A percentile compares a stretch with the other conserved stretches of the same genome.
Evolutionary conservation across 306 rosid species (phyloP).

Genomic region (Delonix regia): DNA sequence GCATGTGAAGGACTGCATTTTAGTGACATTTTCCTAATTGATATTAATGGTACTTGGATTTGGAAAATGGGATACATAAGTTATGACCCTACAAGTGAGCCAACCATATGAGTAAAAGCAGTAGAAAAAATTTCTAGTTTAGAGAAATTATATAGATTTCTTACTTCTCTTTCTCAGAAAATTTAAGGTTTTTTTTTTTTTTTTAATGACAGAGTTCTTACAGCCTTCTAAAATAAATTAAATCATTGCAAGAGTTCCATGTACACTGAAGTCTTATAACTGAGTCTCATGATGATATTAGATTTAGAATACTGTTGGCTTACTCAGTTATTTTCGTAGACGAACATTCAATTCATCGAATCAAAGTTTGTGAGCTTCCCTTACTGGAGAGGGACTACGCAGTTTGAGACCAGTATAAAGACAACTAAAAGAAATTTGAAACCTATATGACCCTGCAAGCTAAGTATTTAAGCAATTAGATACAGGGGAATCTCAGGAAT

Average conservation of each 20-base stretch:
- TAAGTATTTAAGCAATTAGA: neutral
- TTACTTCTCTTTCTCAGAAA: no score
- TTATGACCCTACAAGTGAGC: neutral
- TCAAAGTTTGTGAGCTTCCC: constrained; percentile 23
- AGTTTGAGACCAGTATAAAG: neutral
- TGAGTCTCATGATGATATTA: neutral
- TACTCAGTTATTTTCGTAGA: neutral
- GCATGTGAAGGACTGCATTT: neutral
- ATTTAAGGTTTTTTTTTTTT: no score
- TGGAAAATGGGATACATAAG: neutral
- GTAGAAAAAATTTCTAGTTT: neutral
- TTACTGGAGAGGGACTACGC: neutral
- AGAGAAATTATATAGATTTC: neutral
- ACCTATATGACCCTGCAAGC: neutral
- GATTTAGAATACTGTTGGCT: neutral
- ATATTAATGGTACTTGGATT: neutral
- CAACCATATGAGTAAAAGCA: neutral
- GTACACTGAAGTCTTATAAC: neutral
- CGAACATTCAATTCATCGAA: neutral
- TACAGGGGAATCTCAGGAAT: constrained; percentile 1
- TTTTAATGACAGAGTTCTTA: no score
- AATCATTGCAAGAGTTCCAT: neutral
- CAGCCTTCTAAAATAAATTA: no score
- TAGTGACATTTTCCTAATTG: neutral
- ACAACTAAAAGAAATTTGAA: neutral